Base-by-base conservation (phyloP, 371 early-diverging fungal genomes). In the Blakeslea trispora region DNA sequence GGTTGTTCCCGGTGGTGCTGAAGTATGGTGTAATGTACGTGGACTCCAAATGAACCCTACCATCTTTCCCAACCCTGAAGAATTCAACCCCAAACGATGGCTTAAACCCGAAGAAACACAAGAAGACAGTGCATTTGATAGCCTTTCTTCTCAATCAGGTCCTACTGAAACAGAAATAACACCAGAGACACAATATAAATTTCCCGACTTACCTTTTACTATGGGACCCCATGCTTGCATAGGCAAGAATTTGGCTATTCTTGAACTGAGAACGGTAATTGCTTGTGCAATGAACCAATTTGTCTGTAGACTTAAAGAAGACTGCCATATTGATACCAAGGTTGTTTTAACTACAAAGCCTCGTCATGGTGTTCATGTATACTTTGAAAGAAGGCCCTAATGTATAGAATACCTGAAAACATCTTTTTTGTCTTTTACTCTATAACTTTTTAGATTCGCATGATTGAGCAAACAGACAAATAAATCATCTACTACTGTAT, bases 21-120 rank as follows among this genome's bases (percentile, higher is more conserved):
- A 75, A 43, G 64, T 75, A 1, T 79, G 76, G 74, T 76, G 74
- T 58, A 79, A 79, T 49, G 55, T 79, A 5, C 68, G 80, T 32
- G 80, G 80, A 18, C 35, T 76, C 5, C 76, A 75, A 37, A 79
- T 79, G 80, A 72, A 76, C 44, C 69, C 76, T 5, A 46, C 17
- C 2, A 47, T 72, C 9, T 79, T 79, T 43, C 80, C 76, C 0
- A 41, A 75, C 14, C 80, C 80, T 11, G 66, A 74, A 0, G 60
- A 49, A 17, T 79, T 74, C 45, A 65, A 74, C 48, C 69, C 69
- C 19, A 49, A 42, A 9, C 74, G 80, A 15, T 79, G 74, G 71
- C 22, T 79, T 0, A 42, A 46, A 3, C 69, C 74, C 11, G 57
- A 53, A 14, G 48, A 55, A 13, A 39, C 44, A 17, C 11, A 15